phyloP scores from a whole-genome alignment of 2,329 filamentous ascomycete species.

The Emmonsiellopsis sp. region DNA sequence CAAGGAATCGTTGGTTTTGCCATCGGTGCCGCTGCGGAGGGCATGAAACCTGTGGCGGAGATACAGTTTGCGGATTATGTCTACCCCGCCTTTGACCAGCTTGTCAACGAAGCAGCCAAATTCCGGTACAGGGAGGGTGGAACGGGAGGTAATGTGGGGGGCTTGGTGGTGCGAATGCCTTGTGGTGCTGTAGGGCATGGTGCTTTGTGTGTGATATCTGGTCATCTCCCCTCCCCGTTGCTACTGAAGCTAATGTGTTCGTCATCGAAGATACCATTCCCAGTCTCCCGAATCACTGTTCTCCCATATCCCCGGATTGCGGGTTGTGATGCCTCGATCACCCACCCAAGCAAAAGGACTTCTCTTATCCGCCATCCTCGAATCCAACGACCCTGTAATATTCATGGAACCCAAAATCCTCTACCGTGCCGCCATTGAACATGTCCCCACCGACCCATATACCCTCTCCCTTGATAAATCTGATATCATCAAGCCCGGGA shows the following conservation, averaged over 20 bases:
- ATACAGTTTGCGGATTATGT: slow-evolving; percentile 96
- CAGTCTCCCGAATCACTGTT: slow-evolving; percentile 86
- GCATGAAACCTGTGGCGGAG: slow-evolving; percentile 87
- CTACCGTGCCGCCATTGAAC: slow-evolving; percentile 84
- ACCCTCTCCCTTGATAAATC: slow-evolving; percentile 79
- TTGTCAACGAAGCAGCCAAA: slow-evolving; percentile 90
- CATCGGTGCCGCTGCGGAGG: slow-evolving; percentile 80
- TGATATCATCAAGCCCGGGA: slow-evolving; percentile 71
- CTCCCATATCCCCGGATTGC: slow-evolving; percentile 74
- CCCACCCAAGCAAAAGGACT: slow-evolving; percentile 84
- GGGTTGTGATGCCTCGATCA: slow-evolving; percentile 77
- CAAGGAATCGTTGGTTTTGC: slow-evolving; percentile 93
- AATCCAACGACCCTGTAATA: slow-evolving; percentile 73
- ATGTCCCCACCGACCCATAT: slow-evolving; percentile 74
- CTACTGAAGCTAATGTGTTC: not conserved
- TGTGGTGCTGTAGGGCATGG: slow-evolving; percentile 85
- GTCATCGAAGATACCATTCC: slow-evolving; percentile 56
- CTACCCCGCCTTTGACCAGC: slow-evolving; percentile 85
- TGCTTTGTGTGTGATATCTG: slow-evolving; percentile 46
- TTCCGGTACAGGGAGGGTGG: slow-evolving; percentile 65
- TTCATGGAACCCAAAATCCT: slow-evolving; percentile 94
- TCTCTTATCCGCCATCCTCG: slow-evolving; percentile 64
- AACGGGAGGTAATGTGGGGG: slow-evolving; percentile 61
- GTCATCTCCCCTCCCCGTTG: slow-evolving; percentile 3
- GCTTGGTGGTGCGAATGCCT: slow-evolving; percentile 82